Conservation (phyloP, 805 yeast genomes). For the Ogataea wickerhamii region DNA sequence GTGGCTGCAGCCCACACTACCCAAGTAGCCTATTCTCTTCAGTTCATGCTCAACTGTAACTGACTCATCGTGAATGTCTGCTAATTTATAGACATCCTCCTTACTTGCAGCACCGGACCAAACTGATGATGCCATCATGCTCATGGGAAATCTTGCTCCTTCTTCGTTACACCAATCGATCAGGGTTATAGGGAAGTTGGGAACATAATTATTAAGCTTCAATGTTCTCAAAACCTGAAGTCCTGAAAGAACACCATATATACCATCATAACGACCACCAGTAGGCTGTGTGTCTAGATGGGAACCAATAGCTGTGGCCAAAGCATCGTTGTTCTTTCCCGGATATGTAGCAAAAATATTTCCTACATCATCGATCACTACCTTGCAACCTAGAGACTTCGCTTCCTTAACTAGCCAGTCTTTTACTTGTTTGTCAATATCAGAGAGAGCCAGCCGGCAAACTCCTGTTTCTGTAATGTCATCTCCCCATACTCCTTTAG, state of each 20-base stretch:
- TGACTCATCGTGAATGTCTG: conserved; percentile 50
- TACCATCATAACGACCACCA: conserved; percentile 76
- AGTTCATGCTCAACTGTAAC: conserved; percentile 53
- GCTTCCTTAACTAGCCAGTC: conserved; percentile 63
- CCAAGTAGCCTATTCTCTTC: conserved; percentile 59
- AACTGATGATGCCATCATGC: conserved; percentile 63
- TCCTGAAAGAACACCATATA: conserved; percentile 64
- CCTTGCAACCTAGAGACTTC: conserved; percentile 49
- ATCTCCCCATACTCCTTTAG: conserved; percentile 59
- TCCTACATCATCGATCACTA: conserved; percentile 62
- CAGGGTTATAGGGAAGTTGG: conserved; percentile 64
- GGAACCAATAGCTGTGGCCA: conserved; percentile 61
- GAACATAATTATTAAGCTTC: conserved; percentile 52
- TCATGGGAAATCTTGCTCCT: conserved; percentile 73
- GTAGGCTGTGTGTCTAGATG: conserved; percentile 77
- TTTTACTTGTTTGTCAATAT: conserved; percentile 58
- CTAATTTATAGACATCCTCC: conserved; percentile 47
- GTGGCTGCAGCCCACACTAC: conserved; percentile 46
- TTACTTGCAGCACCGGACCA: conserved; percentile 54
- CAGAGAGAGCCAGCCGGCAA: conserved; percentile 59
- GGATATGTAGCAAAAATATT: conserved; percentile 65
- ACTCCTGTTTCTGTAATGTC: conserved; percentile 60
- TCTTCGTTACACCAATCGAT: conserved; percentile 76
- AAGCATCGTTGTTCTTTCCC: conserved; percentile 40
- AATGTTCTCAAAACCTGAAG: conserved; percentile 64